Evolutionary conservation across 2,329 filamentous ascomycete genomes (phyloP).

Genomic region (Huntiella savannae): DNA sequence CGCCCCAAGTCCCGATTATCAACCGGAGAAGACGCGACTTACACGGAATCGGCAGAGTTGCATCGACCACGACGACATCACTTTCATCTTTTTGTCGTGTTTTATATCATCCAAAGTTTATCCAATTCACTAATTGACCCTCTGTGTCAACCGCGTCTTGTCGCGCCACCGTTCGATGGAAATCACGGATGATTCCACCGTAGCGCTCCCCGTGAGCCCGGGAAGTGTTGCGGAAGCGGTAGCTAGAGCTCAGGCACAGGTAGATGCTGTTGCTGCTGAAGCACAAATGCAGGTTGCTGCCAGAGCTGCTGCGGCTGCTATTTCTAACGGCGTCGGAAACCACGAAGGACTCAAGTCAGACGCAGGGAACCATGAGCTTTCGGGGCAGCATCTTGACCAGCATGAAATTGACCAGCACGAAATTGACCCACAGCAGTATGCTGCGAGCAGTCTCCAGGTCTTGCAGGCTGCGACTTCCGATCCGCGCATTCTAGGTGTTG

Average conservation of each 20-base stretch:
- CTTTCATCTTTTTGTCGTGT: neutral
- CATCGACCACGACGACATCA: neutral
- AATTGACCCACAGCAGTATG: conserved; percentile 16
- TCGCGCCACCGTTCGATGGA: too few relatives aligned
- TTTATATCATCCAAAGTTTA: neutral
- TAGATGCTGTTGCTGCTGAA: neutral
- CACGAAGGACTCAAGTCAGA: too few relatives aligned
- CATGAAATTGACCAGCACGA: conserved; percentile 6
- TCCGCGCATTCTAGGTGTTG: conserved; percentile 22
- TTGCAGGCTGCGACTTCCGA: conserved; percentile 27
- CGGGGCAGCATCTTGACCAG: conserved; percentile 1
- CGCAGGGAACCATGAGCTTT: too few relatives aligned
- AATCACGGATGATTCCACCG: neutral
- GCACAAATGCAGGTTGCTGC: neutral
- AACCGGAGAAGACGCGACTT: conserved; percentile 12
- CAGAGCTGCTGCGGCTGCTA: conserved; percentile 1
- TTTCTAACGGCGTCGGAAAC: neutral
- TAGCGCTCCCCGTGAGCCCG: neutral
- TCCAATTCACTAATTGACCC: too few relatives aligned
- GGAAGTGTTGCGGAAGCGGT: conserved; percentile 4
- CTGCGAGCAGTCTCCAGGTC: conserved; percentile 27
- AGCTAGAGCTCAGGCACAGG: conserved; percentile 4
- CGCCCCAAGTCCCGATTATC: conserved; percentile 11
- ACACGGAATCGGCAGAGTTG: conserved; percentile 2
- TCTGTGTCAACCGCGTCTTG: too few relatives aligned